A percentile compares a stretch with the other conserved stretches of the same genome.
Evolutionary conservation across 306 rosid genomes (phyloP).

Genomic region (Dalbergia oliveri): DNA sequence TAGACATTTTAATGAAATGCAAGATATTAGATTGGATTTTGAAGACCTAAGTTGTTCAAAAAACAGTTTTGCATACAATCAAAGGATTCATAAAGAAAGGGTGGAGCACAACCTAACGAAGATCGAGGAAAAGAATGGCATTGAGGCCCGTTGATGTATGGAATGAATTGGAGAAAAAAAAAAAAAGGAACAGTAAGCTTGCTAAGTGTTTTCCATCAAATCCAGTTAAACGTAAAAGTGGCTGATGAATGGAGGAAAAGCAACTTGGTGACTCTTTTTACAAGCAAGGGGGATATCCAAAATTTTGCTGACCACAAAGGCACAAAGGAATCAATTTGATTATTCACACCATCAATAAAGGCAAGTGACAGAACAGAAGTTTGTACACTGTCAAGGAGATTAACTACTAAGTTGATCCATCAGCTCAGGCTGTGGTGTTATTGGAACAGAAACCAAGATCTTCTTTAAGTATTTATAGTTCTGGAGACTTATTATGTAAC

Average conservation of each 20-base stretch:
- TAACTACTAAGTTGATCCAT: slow-evolving; percentile 7
- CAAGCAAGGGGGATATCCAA: background rate
- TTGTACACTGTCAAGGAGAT: background rate
- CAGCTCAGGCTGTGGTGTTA: background rate
- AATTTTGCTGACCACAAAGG: background rate
- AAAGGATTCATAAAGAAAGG: background rate
- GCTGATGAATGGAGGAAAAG: background rate
- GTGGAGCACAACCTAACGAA: background rate
- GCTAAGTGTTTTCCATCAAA: background rate
- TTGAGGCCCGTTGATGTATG: background rate
- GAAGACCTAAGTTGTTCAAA: slow-evolving; percentile 4
- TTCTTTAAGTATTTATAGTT: background rate
- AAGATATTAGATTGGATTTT: background rate
- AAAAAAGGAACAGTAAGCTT: background rate
- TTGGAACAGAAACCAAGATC: background rate
- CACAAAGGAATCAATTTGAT: slow-evolving; percentile 4
- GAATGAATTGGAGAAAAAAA: background rate
- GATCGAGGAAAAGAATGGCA: background rate
- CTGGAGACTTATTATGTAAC: background rate
- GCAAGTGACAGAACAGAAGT: background rate
- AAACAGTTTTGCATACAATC: slow-evolving; percentile 3
- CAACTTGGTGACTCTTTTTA: background rate
- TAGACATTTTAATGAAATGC: background rate
- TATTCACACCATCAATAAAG: background rate
- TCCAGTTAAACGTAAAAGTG: background rate